Conservation (phyloP, 345 rosid genomes). For the Sisymbrium altissimum region DNA sequence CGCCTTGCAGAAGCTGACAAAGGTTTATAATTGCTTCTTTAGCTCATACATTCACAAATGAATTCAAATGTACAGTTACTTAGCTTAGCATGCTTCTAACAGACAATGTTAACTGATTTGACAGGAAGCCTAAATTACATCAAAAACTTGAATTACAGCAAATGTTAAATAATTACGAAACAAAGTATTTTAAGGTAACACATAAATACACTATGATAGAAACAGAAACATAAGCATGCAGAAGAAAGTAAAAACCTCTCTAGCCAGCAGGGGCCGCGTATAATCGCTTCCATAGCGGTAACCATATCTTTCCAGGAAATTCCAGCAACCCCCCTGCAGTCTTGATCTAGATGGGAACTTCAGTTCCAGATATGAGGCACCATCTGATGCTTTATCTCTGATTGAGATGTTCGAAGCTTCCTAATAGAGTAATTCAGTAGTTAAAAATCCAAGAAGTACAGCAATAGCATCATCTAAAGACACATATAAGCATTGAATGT, state of each 20-base stretch:
- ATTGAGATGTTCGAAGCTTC: constrained; percentile 64
- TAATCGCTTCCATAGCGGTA: constrained; percentile 63
- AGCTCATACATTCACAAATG: background rate
- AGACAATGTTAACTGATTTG: constrained; percentile 4
- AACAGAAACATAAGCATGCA: constrained; percentile 16
- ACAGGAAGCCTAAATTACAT: background rate
- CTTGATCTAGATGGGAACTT: constrained; percentile 58
- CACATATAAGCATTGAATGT: background rate
- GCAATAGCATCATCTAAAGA: constrained; percentile 4
- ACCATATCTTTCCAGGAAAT: constrained; percentile 85
- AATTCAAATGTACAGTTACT: background rate
- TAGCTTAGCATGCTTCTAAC: constrained; percentile 11
- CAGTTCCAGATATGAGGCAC: constrained; percentile 61
- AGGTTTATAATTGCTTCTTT: background rate
- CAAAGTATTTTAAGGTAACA: constrained; percentile 3
- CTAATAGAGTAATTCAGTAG: constrained; percentile 36
- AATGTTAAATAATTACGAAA: background rate
- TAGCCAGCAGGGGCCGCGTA: constrained; percentile 68
- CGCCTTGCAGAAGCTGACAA: constrained; percentile 2
- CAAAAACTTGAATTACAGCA: background rate
- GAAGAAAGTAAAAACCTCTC: constrained; percentile 65
- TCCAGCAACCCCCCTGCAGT: constrained; percentile 53
- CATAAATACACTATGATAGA: background rate
- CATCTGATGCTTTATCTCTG: constrained; percentile 53
- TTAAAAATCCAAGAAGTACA: constrained; percentile 13